A percentile compares a stretch with the other conserved stretches of the same genome.
Conservation (phyloP, 192 early-diverging fungal genomes). For the Coemansia aciculifera region DNA sequence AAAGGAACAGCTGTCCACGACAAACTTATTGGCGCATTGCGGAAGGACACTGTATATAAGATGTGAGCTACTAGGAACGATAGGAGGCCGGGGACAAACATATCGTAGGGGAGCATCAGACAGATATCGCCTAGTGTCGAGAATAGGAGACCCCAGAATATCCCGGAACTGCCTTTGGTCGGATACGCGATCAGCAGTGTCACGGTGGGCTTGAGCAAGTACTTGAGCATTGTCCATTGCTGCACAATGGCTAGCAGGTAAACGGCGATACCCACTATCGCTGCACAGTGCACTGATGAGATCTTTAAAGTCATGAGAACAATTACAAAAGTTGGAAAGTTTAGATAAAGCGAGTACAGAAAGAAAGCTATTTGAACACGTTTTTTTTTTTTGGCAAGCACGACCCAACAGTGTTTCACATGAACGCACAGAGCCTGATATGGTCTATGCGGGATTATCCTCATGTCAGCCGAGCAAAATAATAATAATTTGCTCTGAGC, state of each 20-base stretch:
- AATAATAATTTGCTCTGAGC: constrained; percentile 7
- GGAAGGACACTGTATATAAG: constrained; percentile 27
- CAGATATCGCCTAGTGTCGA: constrained; percentile 38
- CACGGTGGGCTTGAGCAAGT: constrained; percentile 36
- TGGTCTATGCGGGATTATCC: background rate
- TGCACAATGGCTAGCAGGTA: constrained; percentile 27
- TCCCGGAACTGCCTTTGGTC: background rate
- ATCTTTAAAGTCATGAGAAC: background rate
- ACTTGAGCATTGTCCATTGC: constrained; percentile 27
- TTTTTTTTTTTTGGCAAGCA: background rate
- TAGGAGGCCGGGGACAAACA: constrained; percentile 41
- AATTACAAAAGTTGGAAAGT: background rate
- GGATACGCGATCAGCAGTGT: constrained; percentile 43
- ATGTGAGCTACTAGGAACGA: constrained; percentile 47
- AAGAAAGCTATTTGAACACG: background rate
- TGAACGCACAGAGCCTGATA: background rate
- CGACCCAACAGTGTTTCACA: background rate
- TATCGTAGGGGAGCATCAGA: constrained; percentile 35
- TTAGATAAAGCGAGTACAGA: too few relatives aligned
- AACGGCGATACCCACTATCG: constrained; percentile 12
- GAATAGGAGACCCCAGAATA: constrained; percentile 32
- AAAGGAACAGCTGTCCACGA: constrained; percentile 32
- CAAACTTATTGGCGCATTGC: background rate
- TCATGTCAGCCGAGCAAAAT: background rate
- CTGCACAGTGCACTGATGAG: constrained; percentile 7